Conservation (phyloP, 768 basidiomycete genomes). For the Lactifluus rugatus region DNA sequence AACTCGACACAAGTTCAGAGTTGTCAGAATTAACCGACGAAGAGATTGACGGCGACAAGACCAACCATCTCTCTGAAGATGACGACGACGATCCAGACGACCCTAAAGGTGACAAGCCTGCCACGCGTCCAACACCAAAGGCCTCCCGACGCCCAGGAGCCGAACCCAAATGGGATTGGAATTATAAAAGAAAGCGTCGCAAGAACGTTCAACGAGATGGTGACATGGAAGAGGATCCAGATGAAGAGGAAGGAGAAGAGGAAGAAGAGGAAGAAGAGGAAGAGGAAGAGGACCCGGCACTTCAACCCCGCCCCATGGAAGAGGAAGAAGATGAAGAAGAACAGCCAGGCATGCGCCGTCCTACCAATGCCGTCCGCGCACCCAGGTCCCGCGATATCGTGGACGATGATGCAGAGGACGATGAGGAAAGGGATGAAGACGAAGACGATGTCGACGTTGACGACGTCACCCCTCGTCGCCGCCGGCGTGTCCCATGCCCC, state of each 20-base stretch:
- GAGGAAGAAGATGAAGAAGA: conserved; percentile 38
- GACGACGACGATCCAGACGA: conserved; percentile 20
- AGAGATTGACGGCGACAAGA: conserved; percentile 46
- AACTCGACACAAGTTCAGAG: conserved; percentile 59
- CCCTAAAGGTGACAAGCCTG: conserved; percentile 19
- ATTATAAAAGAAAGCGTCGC: conserved; percentile 29
- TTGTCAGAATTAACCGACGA: conserved; percentile 80
- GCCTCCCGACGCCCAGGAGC: conserved; percentile 65
- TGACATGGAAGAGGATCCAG: conserved; percentile 27
- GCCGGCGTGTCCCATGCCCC: conserved; percentile 7
- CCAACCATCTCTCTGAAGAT: conserved; percentile 1
- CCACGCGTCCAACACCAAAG: conserved; percentile 23
- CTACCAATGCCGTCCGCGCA: conserved; percentile 19
- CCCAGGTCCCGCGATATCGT: conserved; percentile 14
- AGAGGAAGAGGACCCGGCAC: conserved; percentile 29
- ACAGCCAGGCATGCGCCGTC: conserved; percentile 14
- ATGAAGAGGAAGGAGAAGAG: conserved; percentile 41
- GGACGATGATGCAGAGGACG: conserved; percentile 21
- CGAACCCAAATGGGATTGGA: conserved; percentile 84
- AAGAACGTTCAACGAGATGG: conserved; percentile 29
- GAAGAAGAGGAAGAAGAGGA: conserved; percentile 30
- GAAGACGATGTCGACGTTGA: conserved; percentile 12
- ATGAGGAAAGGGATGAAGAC: conserved; percentile 21
- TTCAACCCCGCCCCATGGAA: conserved; percentile 28
- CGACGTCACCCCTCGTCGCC: conserved; percentile 16